phyloP scores from a whole-genome alignment of 2,329 filamentous ascomycete species.

The Microsporum ferrugineum region DNA sequence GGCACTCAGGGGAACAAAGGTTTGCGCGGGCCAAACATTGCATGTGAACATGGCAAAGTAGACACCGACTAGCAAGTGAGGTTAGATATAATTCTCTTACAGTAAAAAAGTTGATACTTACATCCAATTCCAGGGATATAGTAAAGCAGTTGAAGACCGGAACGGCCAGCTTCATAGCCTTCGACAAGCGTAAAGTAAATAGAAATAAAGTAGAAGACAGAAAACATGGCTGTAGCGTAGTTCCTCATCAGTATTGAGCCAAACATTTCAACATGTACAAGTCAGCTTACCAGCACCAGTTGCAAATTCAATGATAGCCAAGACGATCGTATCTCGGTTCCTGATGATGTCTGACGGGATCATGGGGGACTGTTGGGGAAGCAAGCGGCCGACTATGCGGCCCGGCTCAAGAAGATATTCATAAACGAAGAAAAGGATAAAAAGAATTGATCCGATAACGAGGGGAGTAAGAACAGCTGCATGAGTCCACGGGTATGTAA shows the following conservation, averaged over 20 bases:
- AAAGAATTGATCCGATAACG: constrained; percentile 35
- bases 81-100: background rate
- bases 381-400: constrained; percentile 35
- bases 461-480: constrained; percentile 41
- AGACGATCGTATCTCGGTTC: constrained; percentile 47
- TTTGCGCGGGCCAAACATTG: constrained; percentile 52
- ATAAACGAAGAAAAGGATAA: constrained; percentile 38
- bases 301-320: constrained; percentile 52
- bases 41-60: constrained; percentile 48
- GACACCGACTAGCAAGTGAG: constrained; percentile 37
- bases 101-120: constrained; percentile 21
- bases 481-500: constrained; percentile 42
- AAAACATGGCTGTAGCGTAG: constrained; percentile 33
- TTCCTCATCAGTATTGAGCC: constrained; percentile 44
- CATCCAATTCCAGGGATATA: constrained; percentile 53
- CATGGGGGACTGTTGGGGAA: constrained; percentile 50
- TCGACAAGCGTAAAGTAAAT: constrained; percentile 56
- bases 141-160: constrained; percentile 49
- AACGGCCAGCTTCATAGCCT: constrained; percentile 39
- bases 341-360: constrained; percentile 50
- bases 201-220: constrained; percentile 56
- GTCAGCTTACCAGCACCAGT: constrained; percentile 40
- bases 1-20: constrained; percentile 47
- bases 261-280: constrained; percentile 41
- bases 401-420: constrained; percentile 46